Conservation (phyloP, 345 rosid genomes). For the Conringia planisiliqua region DNA sequence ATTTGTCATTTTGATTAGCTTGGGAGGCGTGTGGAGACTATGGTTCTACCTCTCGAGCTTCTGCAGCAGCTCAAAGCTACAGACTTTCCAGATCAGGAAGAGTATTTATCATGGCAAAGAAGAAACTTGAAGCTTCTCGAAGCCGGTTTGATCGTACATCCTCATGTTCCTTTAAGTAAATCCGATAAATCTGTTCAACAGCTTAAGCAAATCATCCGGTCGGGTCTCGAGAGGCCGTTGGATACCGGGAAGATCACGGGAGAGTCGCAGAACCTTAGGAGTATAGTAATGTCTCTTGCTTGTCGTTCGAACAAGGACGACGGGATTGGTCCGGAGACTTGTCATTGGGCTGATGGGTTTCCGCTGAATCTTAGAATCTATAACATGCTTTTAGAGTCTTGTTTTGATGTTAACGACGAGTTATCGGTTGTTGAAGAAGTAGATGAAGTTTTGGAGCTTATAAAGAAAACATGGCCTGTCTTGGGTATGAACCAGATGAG, state of each 20-base stretch:
- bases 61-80: constrained; percentile 75
- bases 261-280: constrained; percentile 65
- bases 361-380: constrained; percentile 77
- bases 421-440: constrained; percentile 71
- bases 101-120: constrained; percentile 79
- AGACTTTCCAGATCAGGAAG: constrained; percentile 71
- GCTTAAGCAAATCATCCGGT: constrained; percentile 53
- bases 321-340: constrained; percentile 56
- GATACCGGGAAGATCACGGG: constrained; percentile 73
- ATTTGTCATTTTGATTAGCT: constrained; percentile 49
- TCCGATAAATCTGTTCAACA: constrained; percentile 46
- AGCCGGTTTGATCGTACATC: constrained; percentile 79
- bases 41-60: constrained; percentile 87
- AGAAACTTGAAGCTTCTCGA: constrained; percentile 81
- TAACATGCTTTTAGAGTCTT: constrained; percentile 70
- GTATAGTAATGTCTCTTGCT: constrained; percentile 65
- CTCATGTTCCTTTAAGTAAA: constrained; percentile 58
- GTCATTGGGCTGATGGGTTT: constrained; percentile 96
- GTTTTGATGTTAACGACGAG: constrained; percentile 77
- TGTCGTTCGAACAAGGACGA: constrained; percentile 51
- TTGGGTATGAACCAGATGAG: constrained; percentile 72
- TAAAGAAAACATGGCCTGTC: constrained; percentile 88
- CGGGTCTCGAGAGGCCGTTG: constrained; percentile 54
- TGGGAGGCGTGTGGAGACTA: constrained; percentile 73
- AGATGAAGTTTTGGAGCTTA: constrained; percentile 82